Evolutionary conservation across 192 early-diverging fungal species (phyloP), one percentile per base, ranked within the genome.

Genomic region (Spinellus fusiger): DNA sequence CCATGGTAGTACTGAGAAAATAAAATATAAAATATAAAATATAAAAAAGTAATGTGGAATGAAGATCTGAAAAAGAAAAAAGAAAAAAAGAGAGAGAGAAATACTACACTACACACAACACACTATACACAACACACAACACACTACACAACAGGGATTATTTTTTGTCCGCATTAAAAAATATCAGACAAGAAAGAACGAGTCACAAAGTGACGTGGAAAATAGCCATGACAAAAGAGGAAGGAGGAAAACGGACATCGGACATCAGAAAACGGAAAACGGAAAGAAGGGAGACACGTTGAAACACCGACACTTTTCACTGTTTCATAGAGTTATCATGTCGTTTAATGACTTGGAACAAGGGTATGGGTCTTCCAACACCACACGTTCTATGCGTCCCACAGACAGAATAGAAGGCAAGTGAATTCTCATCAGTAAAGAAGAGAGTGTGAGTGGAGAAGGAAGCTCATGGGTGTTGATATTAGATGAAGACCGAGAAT

Each of bases 401-500:
- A n/a, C 40, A 2, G 40, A 44, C 3, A 18, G 40, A 5, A n/a
- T 44, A 6, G 4, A 2, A n/a, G 40, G 40, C n/a, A n/a, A n/a
- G n/a, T n/a, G n/a, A 58, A 58, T 50, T 6, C 25, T 27, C 49
- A 9, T 15, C 56, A 58, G 32, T 44, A 58, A 58, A 29, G 55
- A 40, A 44, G 16, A 40, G 18, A 1, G 16, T 5, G 25, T 10
- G 18, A 15, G 33, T 12, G 6, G 33, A 53, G 29, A 25, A 53
- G 15, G 31, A 10, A 6, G 3, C 15, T n/a, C 6, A 25, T 23
- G 34, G 34, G 18, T 48, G 27, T 46, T 18, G 13, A n/a, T 28
- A 54, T 33, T 55, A 63, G 66, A 70, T 38, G 75, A 79, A 38
- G 79, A 84, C 46, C 66, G 56, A 1, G 56, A 62, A 48, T 84